A percentile compares a stretch with the other conserved stretches of the same genome.
These are phyloP conservation scores for Suhomyces terraborum DNA, from an alignment of 1,139 yeast genomes.

Conservation along the genomic window DNA sequence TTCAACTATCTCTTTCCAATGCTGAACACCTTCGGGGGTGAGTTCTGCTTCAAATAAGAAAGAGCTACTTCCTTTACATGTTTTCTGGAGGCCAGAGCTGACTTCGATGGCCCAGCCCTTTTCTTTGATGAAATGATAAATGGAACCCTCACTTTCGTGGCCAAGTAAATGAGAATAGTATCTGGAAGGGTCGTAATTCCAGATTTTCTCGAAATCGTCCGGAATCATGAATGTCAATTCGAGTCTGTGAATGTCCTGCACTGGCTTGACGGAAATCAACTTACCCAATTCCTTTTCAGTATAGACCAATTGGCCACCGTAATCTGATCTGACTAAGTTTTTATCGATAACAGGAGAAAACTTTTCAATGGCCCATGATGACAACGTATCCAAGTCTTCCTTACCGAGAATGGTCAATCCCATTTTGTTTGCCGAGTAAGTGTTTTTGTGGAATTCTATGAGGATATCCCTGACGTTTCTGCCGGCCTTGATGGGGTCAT, in stretches of 20 bases:
- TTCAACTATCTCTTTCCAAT: constrained; percentile 62
- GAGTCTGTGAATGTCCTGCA: constrained; percentile 72
- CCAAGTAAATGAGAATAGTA: constrained; percentile 83
- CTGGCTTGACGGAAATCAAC: constrained; percentile 71
- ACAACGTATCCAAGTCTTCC: constrained; percentile 70
- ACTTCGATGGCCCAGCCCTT: constrained; percentile 80
- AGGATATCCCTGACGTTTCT: constrained; percentile 66
- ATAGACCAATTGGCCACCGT: constrained; percentile 36
- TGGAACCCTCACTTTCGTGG: constrained; percentile 87
- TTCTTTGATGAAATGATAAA: constrained; percentile 66
- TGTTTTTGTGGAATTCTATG: constrained; percentile 59
- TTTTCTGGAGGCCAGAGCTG: constrained; percentile 70
- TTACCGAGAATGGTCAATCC: constrained; percentile 82
- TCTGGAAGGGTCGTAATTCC: constrained; percentile 69
- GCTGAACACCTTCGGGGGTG: constrained; percentile 67
- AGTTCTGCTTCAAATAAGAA: constrained; percentile 72
- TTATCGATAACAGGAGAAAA: constrained; percentile 66
- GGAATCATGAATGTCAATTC: constrained; percentile 75
- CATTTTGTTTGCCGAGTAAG: constrained; percentile 80
- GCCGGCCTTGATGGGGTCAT: constrained; percentile 50
- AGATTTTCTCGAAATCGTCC: constrained; percentile 60
- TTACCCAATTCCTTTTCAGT: constrained; percentile 51
- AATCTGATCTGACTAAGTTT: constrained; percentile 52
- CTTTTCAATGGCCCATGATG: constrained; percentile 68
- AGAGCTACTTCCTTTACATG: constrained; percentile 68